phyloP scores from a whole-genome alignment of 768 basidiomycete species.

The Kockovaella imperatae region DNA sequence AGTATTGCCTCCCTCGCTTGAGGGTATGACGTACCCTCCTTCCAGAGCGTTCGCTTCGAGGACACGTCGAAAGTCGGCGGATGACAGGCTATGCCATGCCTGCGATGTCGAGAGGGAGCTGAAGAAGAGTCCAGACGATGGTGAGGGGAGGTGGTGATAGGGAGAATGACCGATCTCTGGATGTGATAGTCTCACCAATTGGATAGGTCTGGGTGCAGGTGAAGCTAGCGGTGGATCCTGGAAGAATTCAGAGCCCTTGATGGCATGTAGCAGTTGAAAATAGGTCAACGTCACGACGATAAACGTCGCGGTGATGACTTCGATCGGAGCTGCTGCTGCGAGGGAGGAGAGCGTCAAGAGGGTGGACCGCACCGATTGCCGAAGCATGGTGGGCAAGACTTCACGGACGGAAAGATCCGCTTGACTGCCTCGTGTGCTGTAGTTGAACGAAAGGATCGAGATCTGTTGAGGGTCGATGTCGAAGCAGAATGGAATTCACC shows the following conservation, averaged over 20 bases:
- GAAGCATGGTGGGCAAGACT: slow-evolving; percentile 21
- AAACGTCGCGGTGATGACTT: slow-evolving; percentile 83
- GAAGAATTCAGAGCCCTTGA: slow-evolving; percentile 67
- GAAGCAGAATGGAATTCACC: no score
- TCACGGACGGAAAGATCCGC: no score
- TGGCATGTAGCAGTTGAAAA: slow-evolving; percentile 82
- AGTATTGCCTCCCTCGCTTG: slow-evolving; percentile 29
- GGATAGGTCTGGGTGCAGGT: slow-evolving; percentile 21
- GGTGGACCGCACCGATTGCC: slow-evolving; percentile 23
- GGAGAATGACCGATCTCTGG: slow-evolving; percentile 3
- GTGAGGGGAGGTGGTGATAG: slow-evolving; percentile 2
- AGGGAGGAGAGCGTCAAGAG: slow-evolving; percentile 34
- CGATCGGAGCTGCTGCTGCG: slow-evolving; percentile 48
- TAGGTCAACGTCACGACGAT: slow-evolving; percentile 86
- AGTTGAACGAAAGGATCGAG: no score
- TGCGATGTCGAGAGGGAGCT: slow-evolving; percentile 22
- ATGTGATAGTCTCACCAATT: slow-evolving; percentile 27
- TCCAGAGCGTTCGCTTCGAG: slow-evolving; percentile 46
- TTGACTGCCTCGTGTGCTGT: no score
- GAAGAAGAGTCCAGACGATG: slow-evolving; percentile 11
- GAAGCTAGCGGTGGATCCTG: slow-evolving; percentile 20
- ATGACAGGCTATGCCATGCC: slow-evolving; percentile 25
- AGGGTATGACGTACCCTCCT: slow-evolving; percentile 49
- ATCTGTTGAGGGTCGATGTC: no score
- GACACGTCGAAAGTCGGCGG: slow-evolving; percentile 57